These are phyloP conservation scores for Plantago major DNA, from an alignment of 257 asterid species.

Conservation along the genomic window DNA sequence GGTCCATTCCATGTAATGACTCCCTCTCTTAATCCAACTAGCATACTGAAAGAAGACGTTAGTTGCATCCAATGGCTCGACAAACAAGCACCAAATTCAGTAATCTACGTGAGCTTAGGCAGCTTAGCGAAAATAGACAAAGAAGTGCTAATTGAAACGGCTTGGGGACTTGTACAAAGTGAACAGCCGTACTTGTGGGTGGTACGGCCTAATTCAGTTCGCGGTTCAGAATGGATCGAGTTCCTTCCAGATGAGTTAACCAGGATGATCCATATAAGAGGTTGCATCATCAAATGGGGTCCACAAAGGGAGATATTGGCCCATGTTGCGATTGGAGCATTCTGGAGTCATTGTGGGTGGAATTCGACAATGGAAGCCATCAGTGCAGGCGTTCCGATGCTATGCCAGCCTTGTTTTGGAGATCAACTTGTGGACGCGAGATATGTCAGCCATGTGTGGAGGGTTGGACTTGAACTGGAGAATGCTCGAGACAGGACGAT, in stretches of 20 bases:
- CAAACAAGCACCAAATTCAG: constrained; percentile 20
- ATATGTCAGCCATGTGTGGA: constrained; percentile 24
- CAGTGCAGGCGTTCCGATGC: constrained; percentile 28
- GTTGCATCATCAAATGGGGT: constrained; percentile 27
- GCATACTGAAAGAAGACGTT: constrained; percentile 19
- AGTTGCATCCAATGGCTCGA: constrained; percentile 29
- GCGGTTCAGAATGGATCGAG: constrained; percentile 14
- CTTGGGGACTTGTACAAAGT: constrained; percentile 27
- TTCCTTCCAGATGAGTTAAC: constrained; percentile 16
- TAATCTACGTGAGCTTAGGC: constrained; percentile 30
- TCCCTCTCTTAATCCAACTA: constrained; percentile 4
- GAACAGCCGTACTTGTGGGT: constrained; percentile 31
- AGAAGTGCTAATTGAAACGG: constrained; percentile 25
- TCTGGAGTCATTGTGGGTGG: constrained; percentile 33
- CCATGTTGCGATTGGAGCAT: constrained; percentile 26
- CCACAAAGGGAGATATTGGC: constrained; percentile 27
- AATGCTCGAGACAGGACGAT: constrained; percentile 8
- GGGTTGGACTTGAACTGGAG: constrained; percentile 22
- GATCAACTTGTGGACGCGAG: constrained; percentile 25
- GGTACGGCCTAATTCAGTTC: constrained; percentile 12
- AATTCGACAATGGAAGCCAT: constrained; percentile 29
- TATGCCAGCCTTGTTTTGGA: constrained; percentile 24
- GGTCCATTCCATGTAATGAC: constrained; percentile 34
- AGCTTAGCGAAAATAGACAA: constrained; percentile 17
- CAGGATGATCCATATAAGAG: constrained; percentile 2